These are phyloP conservation scores for Cercospora nicotianae DNA, from an alignment of 2,329 filamentous ascomycete genomes.

Conservation along the genomic window DNA sequence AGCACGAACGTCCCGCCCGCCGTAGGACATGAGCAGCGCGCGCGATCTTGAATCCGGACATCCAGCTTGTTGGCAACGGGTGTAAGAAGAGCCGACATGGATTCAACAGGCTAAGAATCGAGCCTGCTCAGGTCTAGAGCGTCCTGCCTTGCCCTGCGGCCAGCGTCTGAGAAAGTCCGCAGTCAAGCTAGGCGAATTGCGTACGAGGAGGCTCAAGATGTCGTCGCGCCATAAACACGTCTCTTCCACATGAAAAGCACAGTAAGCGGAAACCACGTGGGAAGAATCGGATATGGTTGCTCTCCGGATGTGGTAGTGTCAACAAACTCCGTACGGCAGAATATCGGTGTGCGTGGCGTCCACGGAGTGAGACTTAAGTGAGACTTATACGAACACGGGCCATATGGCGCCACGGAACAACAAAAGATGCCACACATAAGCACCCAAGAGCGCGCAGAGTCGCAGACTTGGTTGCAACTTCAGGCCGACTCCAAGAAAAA, in stretches of 20 bases:
- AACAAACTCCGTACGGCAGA: not conserved
- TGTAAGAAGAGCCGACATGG: not conserved
- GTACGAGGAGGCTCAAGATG: not conserved
- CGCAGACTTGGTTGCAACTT: not conserved
- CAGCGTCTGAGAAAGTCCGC: not conserved
- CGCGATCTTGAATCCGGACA: not conserved
- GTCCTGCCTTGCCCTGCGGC: not conserved
- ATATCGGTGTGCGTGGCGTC: not conserved
- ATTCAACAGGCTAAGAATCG: not conserved
- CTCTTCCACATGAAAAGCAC: not conserved
- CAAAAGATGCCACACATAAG: not conserved
- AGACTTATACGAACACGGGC: not conserved
- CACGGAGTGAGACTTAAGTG: not conserved
- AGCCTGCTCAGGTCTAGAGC: not conserved
- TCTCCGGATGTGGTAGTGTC: not conserved
- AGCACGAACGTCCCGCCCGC: not conserved
- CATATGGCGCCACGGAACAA: conserved; percentile 1
- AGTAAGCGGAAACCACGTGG: not conserved
- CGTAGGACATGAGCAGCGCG: not conserved
- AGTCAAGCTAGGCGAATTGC: not conserved
- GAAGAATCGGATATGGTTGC: not conserved
- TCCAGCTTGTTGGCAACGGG: not conserved
- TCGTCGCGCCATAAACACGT: not conserved
- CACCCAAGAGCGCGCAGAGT: not conserved
- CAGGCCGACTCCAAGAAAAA: not conserved